These are phyloP conservation scores for Leucogyrophana mollusca DNA, from an alignment of 768 basidiomycete species.

Conservation along the genomic window DNA sequence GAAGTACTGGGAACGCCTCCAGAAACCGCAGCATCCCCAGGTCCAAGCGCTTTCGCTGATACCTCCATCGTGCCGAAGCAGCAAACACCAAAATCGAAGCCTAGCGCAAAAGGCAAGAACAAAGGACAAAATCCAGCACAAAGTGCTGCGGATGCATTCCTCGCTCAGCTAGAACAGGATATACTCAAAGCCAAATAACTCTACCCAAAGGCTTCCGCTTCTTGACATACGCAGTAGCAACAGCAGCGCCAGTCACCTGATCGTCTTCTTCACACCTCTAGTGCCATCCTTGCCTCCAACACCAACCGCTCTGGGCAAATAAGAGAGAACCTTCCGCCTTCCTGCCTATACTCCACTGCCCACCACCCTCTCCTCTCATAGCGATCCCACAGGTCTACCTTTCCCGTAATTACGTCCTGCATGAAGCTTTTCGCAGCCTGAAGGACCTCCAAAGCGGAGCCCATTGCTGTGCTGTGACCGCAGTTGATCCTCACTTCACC, in stretches of 20 bases:
- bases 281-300: slow-evolving; percentile 29
- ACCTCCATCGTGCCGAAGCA: slow-evolving; percentile 53
- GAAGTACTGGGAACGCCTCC: background rate
- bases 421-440: slow-evolving; percentile 42
- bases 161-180: slow-evolving; percentile 65
- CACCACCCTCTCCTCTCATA: slow-evolving; percentile 34
- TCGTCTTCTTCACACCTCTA: background rate
- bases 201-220: background rate
- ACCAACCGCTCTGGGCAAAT: slow-evolving; percentile 50
- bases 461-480: slow-evolving; percentile 46
- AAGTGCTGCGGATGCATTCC: slow-evolving; percentile 59
- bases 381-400: slow-evolving; percentile 33
- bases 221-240: too few species aligned
- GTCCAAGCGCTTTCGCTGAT: slow-evolving; percentile 29
- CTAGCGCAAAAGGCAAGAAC: slow-evolving; percentile 23
- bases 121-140: slow-evolving; percentile 12
- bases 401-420: slow-evolving; percentile 43
- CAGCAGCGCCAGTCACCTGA: background rate
- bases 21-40: background rate
- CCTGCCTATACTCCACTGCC: slow-evolving; percentile 44
- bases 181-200: slow-evolving; percentile 37
- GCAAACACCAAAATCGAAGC: slow-evolving; percentile 15
- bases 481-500: slow-evolving; percentile 42
- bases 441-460: slow-evolving; percentile 47
- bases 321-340: slow-evolving; percentile 41